Base-by-base conservation (phyloP, 306 rosid species). In the Prunus armeniaca region DNA sequence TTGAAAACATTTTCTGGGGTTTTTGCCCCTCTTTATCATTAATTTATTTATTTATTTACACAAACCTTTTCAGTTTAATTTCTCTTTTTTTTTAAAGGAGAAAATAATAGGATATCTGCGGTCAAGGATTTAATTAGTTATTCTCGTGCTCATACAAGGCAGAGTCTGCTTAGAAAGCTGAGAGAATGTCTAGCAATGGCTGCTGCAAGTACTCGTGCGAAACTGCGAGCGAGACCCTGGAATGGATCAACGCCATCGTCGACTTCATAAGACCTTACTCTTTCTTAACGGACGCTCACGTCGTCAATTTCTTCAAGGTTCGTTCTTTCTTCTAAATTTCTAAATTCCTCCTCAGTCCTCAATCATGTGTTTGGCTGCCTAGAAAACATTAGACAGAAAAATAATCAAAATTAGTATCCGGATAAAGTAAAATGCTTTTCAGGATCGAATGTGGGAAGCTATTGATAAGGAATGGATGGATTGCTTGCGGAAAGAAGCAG, bases 301-400 rank as follows among this genome's bases (percentile, higher is more conserved):
- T 91, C 78, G 95, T 94, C 83, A 86, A 94, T 84, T 91, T 91
- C 91, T 90, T 94, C 86, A 81, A 80, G 96, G 92, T 86, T 75
- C 43, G 34, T 28, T 65, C 13, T 43, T 19, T 67, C 12, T 19
- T 3, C 54, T 7, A 2, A 68, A 5, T 19, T 20, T 45, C 10
- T 20, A 19, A 9, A 24, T 24, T 13, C 18, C 17, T 60, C 13
- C 46, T 9, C 50, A 19, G 49, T 65, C 27, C 47, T 65, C 49
- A 5, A 9, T 25, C 55, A 19, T 63, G 49, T 64, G 46, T 63
- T 47, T 63, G 60, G 45, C 11, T 47, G 47, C 60, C 32, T 15
- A 27, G 70, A 75, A 65, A 72, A 38, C 52, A 49, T 15, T 10
- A 25, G 20, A 67, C 27, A 4, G 24, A 20, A 60, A 32, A 56